Conservation (phyloP, 2,329 filamentous ascomycete genomes). For the Capronia epimyces region DNA sequence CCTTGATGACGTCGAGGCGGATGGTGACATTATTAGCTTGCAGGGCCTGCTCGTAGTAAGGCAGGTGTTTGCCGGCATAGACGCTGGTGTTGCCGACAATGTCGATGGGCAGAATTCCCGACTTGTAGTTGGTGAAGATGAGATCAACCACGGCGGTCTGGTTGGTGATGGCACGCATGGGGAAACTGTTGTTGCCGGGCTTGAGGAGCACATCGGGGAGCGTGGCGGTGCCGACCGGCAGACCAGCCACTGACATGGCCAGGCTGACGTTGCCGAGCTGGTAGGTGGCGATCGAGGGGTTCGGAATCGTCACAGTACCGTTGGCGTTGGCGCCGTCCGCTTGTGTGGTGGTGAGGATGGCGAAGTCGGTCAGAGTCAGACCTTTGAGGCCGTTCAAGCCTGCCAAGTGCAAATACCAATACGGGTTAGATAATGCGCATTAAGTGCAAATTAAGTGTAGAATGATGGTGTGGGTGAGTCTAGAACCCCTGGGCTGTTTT, state of each 20-base stretch:
- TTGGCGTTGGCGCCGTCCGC: constrained; percentile 50
- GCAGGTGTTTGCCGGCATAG: constrained; percentile 46
- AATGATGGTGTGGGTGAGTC: neutral
- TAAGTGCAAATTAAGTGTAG: neutral
- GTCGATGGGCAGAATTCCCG: constrained; percentile 46
- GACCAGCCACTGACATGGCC: constrained; percentile 46
- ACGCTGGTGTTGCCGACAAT: constrained; percentile 44
- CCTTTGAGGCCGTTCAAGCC: constrained; percentile 54
- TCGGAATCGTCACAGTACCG: constrained; percentile 53
- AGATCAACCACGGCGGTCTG: constrained; percentile 36
- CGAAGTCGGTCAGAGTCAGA: constrained; percentile 47
- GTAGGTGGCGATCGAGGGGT: constrained; percentile 54
- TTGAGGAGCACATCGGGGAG: constrained; percentile 48
- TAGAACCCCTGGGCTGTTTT: too few species aligned
- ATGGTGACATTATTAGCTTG: constrained; percentile 40
- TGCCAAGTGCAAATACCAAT: constrained; percentile 30
- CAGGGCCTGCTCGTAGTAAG: constrained; percentile 52
- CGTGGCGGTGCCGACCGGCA: constrained; percentile 46
- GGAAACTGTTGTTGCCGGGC: constrained; percentile 51
- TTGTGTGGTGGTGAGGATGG: constrained; percentile 38
- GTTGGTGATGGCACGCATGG: constrained; percentile 48
- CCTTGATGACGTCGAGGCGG: constrained; percentile 14
- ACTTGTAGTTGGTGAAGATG: constrained; percentile 25
- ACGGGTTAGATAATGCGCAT: neutral
- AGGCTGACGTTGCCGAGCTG: constrained; percentile 55